phyloP scores from a whole-genome alignment of 2,329 filamentous ascomycete genomes.

The Arthrocladium fulminans region DNA sequence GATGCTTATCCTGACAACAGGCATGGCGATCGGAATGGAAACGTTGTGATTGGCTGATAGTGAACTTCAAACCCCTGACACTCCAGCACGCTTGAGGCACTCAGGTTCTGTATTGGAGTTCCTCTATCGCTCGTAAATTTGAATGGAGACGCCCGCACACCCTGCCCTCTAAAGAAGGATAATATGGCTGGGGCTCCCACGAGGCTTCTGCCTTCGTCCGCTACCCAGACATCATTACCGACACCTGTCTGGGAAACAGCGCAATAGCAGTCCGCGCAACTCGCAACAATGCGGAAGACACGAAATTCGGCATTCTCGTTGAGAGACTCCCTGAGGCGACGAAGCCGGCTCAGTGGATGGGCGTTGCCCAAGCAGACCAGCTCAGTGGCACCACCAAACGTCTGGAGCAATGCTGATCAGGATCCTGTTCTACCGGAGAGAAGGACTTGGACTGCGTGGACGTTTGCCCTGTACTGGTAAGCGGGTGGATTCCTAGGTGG shows the following conservation, averaged over 20 bases:
- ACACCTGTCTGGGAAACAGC: neutral
- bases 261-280: neutral
- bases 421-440: conserved; percentile 30
- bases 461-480: conserved; percentile 12
- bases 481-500: neutral
- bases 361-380: conserved; percentile 11
- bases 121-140: neutral
- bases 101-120: neutral
- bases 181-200: too few species aligned
- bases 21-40: neutral
- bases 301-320: neutral
- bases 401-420: conserved; percentile 41
- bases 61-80: neutral
- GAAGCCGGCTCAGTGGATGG: conserved; percentile 6
- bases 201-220: too few species aligned
- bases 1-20: neutral
- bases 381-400: conserved; percentile 10
- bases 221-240: neutral
- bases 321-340: neutral
- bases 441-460: conserved; percentile 14
- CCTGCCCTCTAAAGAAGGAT: too few species aligned
- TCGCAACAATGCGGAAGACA: neutral
- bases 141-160: neutral
- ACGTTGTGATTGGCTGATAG: neutral
- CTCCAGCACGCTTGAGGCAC: neutral